phyloP scores from a whole-genome alignment of 2,329 filamentous ascomycete species.

The Emmonsia crescens region DNA sequence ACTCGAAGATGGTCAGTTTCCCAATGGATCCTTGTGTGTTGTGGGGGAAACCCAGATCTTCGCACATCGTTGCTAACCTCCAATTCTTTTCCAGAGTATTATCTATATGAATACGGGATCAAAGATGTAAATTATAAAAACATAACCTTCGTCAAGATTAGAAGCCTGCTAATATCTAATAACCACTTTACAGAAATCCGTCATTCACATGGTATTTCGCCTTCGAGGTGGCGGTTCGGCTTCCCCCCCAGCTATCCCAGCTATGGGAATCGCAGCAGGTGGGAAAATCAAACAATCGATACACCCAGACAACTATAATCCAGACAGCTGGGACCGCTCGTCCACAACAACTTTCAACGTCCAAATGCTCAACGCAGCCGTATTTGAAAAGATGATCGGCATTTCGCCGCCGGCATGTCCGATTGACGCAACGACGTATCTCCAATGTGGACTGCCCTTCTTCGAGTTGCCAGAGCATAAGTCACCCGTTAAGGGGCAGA shows the following conservation, averaged over 20 bases:
- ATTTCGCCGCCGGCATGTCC: constrained; percentile 24
- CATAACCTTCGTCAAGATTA: not conserved
- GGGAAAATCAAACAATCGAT: constrained; percentile 35
- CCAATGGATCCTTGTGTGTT: not conserved
- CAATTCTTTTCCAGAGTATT: not conserved
- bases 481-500: not conserved
- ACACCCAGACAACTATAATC: constrained; percentile 17
- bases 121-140: not conserved
- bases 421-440: constrained; percentile 26
- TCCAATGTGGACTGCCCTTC: constrained; percentile 26
- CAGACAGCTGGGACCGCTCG: constrained; percentile 22
- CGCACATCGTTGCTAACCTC: not conserved
- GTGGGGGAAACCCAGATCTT: not conserved
- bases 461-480: constrained; percentile 21
- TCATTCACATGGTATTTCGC: constrained; percentile 14
- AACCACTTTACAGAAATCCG: constrained; percentile 6
- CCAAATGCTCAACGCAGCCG: constrained; percentile 13
- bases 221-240: constrained; percentile 11
- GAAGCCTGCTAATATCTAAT: not conserved
- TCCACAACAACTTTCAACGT: constrained; percentile 17
- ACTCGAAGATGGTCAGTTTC: not conserved
- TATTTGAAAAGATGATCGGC: constrained; percentile 25
- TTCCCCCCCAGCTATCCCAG: not conserved
- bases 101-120: not conserved
- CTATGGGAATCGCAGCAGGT: constrained; percentile 31